phyloP scores from a whole-genome alignment of 2,329 filamentous ascomycete genomes.

The Juglanconis sp. region DNA sequence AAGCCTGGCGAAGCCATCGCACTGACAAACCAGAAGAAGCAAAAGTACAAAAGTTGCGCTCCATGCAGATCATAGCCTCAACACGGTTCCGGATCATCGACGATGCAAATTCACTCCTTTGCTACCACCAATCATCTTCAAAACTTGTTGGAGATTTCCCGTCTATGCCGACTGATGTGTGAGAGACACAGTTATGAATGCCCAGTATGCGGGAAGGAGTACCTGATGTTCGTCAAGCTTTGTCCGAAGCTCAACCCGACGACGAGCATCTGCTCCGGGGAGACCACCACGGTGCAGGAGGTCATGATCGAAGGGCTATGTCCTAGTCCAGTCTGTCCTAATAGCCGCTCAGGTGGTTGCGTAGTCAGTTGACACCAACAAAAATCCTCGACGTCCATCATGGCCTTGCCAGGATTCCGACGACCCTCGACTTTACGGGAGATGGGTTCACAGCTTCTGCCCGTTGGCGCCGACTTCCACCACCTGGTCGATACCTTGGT shows the following conservation, averaged over 20 bases:
- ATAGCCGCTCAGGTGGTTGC: slow-evolving; percentile 55
- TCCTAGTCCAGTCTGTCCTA: slow-evolving; percentile 58
- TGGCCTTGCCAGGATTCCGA: neutral
- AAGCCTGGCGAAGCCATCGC: slow-evolving; percentile 1
- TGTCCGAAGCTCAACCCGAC: slow-evolving; percentile 51
- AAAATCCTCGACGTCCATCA: neutral
- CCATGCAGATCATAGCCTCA: neutral
- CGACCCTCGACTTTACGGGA: slow-evolving; percentile 2
- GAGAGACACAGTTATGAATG: slow-evolving; percentile 54
- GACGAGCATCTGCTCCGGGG: slow-evolving; percentile 43
- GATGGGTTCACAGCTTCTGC: slow-evolving; percentile 48
- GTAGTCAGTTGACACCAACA: slow-evolving; percentile 44
- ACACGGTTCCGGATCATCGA: neutral
- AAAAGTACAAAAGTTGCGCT: neutral
- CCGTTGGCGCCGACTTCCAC: slow-evolving; percentile 63
- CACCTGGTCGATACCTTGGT: slow-evolving; percentile 84
- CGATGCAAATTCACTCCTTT: slow-evolving; percentile 7
- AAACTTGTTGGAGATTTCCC: slow-evolving; percentile 16
- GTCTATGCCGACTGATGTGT: slow-evolving; percentile 47
- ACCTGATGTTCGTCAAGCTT: slow-evolving; percentile 57
- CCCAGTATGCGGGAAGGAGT: slow-evolving; percentile 58
- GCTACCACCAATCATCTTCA: slow-evolving; percentile 3
- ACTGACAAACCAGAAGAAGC: slow-evolving; percentile 9
- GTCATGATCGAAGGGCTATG: slow-evolving; percentile 53
- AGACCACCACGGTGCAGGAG: slow-evolving; percentile 35